Evolutionary conservation across 202 grass and related monocot species (phyloP), one percentile per base, ranked within the genome.

Genomic region (Cymbopogon flexuosus): DNA sequence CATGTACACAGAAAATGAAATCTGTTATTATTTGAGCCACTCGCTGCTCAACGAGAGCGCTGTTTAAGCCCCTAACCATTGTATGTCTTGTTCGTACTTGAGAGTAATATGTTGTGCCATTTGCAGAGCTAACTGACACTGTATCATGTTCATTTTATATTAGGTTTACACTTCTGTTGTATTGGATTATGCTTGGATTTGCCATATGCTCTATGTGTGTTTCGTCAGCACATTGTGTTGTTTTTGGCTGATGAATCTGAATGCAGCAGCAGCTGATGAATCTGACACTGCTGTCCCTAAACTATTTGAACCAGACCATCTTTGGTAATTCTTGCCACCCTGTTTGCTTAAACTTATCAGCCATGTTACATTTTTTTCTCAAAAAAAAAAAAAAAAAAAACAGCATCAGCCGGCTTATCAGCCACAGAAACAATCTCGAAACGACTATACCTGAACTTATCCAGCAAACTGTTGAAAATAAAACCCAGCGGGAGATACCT

Each of bases 61-160:
- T 84, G 79, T 14, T 5, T 62, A 45, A 86, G 68, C 41, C 67
- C 67, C 76, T 83, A 40, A 86, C 75, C 65, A 76, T 76, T 86
- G 70, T 83, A 86, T 80, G 14, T 37, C 22, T 76, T 85, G 15
- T 63, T 61, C 51, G 40, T 19, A 54, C 64, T 15, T 24, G 30
- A 58, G 68, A 8, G 34, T 68, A 47, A 23, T 85, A 14, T 77
- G 47, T 34, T 41, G 37, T 70, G 65, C 81, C 9, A 56, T 71
- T 41, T 59, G 60, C 30, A 47, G 65, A 54, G 52, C 62, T 23
- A 81, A 77, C 21, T 65, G 56, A 64, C 43, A 66, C 3, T 75
- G 9, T 87, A 57, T 63, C 43, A 1, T 35, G 9, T 65, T 62
- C 0, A 22, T 40, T 27, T 62, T 29, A 21, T 89, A 45, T 43